Conservation (phyloP, 2,329 filamentous ascomycete species). For the Venturia effusa region DNA sequence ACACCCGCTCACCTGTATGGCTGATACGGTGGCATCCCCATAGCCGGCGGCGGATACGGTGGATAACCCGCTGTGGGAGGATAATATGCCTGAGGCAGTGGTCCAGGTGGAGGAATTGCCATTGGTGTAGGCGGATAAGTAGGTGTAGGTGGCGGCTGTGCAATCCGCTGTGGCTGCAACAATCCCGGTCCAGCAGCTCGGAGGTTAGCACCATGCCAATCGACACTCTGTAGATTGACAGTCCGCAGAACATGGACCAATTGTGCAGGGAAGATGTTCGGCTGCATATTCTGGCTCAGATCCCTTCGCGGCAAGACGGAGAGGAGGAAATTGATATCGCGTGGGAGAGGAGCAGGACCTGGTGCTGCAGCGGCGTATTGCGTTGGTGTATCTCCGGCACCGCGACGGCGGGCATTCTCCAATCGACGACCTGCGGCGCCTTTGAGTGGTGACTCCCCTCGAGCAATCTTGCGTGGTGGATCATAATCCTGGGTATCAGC, state of each 20-base stretch:
- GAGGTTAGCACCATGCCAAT: constrained; percentile 7
- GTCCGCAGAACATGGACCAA: constrained; percentile 2
- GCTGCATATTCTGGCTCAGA: constrained; percentile 33
- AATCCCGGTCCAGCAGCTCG: constrained; percentile 6
- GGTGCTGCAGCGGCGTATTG: constrained; percentile 20
- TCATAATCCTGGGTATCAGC: constrained; percentile 58
- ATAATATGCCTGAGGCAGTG: background rate
- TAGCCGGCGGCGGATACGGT: background rate
- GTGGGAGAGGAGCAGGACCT: constrained; percentile 57
- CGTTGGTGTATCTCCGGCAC: constrained; percentile 19
- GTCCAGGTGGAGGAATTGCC: background rate
- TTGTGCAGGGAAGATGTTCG: background rate
- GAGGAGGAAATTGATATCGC: constrained; percentile 44
- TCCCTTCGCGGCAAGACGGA: constrained; percentile 65
- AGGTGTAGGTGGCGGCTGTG: background rate
- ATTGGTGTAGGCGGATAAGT: background rate
- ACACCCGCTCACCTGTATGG: background rate
- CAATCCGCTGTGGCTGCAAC: background rate
- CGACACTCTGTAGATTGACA: constrained; percentile 2
- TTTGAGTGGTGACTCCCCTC: constrained; percentile 89
- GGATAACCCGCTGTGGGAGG: background rate
- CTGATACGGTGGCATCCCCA: background rate
- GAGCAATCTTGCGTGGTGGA: constrained; percentile 66
- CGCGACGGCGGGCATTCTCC: constrained; percentile 54
- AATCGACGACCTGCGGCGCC: constrained; percentile 76